Percentiles rank a stretch among this genome's conserved stretches.
Evolutionary conservation across 441 rosid genomes (phyloP).

Genomic region (Populus trichocarpa): DNA sequence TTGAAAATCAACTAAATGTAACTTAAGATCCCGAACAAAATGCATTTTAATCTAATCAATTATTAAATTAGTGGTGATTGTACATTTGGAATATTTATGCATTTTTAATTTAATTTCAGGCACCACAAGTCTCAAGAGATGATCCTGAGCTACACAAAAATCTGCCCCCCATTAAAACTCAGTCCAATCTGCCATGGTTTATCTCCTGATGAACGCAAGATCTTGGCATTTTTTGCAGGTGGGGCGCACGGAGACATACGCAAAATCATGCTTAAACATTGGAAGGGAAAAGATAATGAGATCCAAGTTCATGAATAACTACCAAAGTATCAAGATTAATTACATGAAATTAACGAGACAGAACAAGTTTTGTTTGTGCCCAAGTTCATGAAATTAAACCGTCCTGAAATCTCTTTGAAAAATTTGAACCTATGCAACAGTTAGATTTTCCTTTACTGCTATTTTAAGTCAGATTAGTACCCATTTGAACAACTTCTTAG

Average conservation of each 20-base stretch:
- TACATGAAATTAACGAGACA: slow-evolving; percentile 17
- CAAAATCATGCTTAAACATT: slow-evolving; percentile 42
- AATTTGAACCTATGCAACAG: no score
- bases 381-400: slow-evolving; percentile 13
- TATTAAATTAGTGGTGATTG: no score
- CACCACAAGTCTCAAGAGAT: slow-evolving; percentile 52
- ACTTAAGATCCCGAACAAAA: no score
- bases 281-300: slow-evolving; percentile 53
- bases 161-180: slow-evolving; percentile 37
- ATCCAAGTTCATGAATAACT: slow-evolving; percentile 52
- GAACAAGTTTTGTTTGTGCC: slow-evolving; percentile 33
- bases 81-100: no score
- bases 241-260: slow-evolving; percentile 62
- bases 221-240: slow-evolving; percentile 60
- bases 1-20: no score
- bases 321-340: slow-evolving; percentile 33
- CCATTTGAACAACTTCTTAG: no score
- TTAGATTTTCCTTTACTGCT: no score
- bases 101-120: slow-evolving; percentile 29
- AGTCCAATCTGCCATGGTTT: slow-evolving; percentile 30
- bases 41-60: no score
- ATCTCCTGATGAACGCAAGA: slow-evolving; percentile 25
- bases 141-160: slow-evolving; percentile 13
- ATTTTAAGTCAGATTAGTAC: no score
- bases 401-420: no score